These are phyloP conservation scores for Porphyra umbilicalis DNA, from an alignment of 31 red algal genomes.

Conservation along the genomic window DNA sequence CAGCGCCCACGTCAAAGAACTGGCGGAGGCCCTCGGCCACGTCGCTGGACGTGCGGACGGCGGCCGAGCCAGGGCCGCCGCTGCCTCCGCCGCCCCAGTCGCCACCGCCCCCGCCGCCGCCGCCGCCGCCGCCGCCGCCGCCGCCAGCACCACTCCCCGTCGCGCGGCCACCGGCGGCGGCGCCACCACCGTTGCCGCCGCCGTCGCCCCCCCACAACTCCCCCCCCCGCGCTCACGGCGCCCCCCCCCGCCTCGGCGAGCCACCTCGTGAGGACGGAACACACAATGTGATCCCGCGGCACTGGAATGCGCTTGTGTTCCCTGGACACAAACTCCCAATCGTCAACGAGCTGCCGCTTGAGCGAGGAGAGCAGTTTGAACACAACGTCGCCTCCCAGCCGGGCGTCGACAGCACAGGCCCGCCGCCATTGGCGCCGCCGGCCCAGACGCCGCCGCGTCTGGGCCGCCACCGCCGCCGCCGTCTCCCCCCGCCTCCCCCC, in stretches of 20 bases:
- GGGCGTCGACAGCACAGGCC: background rate
- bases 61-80: background rate
- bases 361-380: slow-evolving; percentile 69
- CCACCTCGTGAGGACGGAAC: slow-evolving; percentile 67
- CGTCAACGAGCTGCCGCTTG: slow-evolving; percentile 79
- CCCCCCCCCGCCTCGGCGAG: background rate
- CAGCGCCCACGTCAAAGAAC: slow-evolving; percentile 70
- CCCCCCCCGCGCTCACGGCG: slow-evolving; percentile 29
- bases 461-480: background rate
- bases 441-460: background rate
- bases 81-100: background rate
- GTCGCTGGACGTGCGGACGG: slow-evolving; percentile 11
- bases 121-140: slow-evolving; percentile 16
- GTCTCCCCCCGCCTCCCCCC: background rate
- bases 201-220: background rate
- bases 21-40: slow-evolving; percentile 60
- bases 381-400: background rate
- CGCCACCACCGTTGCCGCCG: background rate
- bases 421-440: background rate
- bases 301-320: slow-evolving; percentile 48
- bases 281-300: slow-evolving; percentile 59
- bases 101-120: background rate
- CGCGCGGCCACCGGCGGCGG: background rate
- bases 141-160: slow-evolving; percentile 17
- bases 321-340: slow-evolving; percentile 83